Percentiles rank a stretch among this genome's conserved stretches.
phyloP scores from a whole-genome alignment of 169 alveolate genomes.

The Plasmodium vivax region DNA sequence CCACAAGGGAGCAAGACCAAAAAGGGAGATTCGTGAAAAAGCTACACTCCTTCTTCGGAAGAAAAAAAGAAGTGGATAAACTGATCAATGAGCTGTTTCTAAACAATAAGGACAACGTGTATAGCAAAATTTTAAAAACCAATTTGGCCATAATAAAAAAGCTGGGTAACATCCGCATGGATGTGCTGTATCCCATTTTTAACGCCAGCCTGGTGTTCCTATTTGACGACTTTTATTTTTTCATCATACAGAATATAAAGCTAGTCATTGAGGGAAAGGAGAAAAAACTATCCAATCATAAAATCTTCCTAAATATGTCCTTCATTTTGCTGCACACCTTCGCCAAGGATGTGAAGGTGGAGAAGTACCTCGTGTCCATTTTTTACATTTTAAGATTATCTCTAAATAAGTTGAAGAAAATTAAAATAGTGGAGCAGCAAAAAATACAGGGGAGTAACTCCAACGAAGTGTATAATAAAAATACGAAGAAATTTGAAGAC shows the following conservation, averaged over 20 bases:
- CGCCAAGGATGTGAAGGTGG: constrained; percentile 67
- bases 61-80: constrained; percentile 14
- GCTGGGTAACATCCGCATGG: constrained; percentile 25
- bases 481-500: constrained; percentile 27
- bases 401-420: constrained; percentile 27
- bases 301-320: constrained; percentile 49
- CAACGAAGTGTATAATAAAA: constrained; percentile 21
- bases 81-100: constrained; percentile 22
- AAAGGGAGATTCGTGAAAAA: constrained; percentile 27
- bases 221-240: constrained; percentile 70
- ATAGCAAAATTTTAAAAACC: constrained; percentile 68
- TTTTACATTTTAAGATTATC: constrained; percentile 63
- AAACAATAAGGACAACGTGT: constrained; percentile 66
- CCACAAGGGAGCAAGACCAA: background rate
- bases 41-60: constrained; percentile 10
- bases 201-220: constrained; percentile 66
- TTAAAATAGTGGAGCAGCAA: constrained; percentile 16
- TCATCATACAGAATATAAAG: constrained; percentile 71
- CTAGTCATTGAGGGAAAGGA: constrained; percentile 64
- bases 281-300: constrained; percentile 10
- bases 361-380: constrained; percentile 66
- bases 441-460: background rate
- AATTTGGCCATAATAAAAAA: constrained; percentile 53
- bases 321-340: constrained; percentile 45
- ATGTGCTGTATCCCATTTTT: constrained; percentile 70